Conservation (phyloP, 805 yeast species). For the Kodamaea laetipori region DNA sequence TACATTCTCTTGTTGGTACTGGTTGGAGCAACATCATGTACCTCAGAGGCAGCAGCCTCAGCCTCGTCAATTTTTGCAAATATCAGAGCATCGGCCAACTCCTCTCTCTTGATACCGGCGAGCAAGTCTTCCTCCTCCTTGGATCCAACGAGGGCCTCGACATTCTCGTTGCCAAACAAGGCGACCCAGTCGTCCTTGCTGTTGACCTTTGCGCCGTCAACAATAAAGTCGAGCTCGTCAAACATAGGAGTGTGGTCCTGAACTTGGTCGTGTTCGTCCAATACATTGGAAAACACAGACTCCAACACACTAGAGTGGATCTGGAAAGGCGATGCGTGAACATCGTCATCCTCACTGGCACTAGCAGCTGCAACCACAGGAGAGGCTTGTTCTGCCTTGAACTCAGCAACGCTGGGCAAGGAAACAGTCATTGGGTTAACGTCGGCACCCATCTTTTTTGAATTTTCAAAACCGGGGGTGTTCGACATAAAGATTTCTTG, state of each 20-base stretch:
- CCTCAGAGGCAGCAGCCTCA: slow-evolving; percentile 18
- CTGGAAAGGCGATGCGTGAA: slow-evolving; percentile 47
- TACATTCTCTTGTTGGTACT: slow-evolving; percentile 15
- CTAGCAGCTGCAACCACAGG: slow-evolving; percentile 9
- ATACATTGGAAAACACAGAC: slow-evolving; percentile 47
- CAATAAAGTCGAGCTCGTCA: slow-evolving; percentile 50
- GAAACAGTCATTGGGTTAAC: slow-evolving; percentile 1
- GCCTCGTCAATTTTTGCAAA: slow-evolving; percentile 11
- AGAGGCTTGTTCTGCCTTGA: slow-evolving; percentile 8
- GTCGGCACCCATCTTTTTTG: slow-evolving; percentile 9
- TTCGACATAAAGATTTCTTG: slow-evolving; percentile 21
- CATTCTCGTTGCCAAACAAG: slow-evolving; percentile 43
- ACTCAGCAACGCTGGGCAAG: slow-evolving; percentile 11
- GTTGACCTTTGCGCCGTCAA: slow-evolving; percentile 42
- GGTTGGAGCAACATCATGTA: slow-evolving; percentile 14
- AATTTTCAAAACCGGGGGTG: background rate
- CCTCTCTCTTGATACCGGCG: slow-evolving; percentile 13
- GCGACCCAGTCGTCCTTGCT: slow-evolving; percentile 61
- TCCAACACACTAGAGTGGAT: slow-evolving; percentile 55
- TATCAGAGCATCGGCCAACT: slow-evolving; percentile 14
- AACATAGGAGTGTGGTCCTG: slow-evolving; percentile 60
- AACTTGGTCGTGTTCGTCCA: slow-evolving; percentile 35
- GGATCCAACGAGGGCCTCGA: slow-evolving; percentile 23
- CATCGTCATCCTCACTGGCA: slow-evolving; percentile 14
- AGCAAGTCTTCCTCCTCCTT: slow-evolving; percentile 13